Conservation (phyloP, 352 stramenopile species). For the Pythium grandisporangium region DNA sequence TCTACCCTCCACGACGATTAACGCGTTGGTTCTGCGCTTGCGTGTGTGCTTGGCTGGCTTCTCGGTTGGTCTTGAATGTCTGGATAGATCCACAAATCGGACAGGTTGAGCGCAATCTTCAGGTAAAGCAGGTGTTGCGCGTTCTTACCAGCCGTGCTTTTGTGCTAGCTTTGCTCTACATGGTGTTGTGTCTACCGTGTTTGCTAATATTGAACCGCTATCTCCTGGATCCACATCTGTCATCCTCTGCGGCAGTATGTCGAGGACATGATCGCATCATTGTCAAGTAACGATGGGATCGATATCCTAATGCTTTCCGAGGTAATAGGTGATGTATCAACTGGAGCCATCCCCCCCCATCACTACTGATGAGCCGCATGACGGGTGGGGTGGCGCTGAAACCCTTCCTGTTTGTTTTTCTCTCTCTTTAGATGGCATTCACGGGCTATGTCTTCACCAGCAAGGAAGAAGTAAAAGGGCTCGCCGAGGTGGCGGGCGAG, state of each 20-base stretch:
- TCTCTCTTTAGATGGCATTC: constrained; percentile 57
- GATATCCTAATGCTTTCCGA: constrained; percentile 76
- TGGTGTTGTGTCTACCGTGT: background rate
- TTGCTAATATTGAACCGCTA: background rate
- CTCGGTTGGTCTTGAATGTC: background rate
- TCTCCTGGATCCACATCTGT: no score
- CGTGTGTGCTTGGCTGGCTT: no score
- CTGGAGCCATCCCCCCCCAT: no score
- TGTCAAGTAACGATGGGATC: constrained; percentile 32
- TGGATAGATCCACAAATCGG: constrained; percentile 52
- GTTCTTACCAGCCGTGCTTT: background rate
- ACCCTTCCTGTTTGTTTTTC: background rate
- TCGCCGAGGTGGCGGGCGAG: constrained; percentile 47
- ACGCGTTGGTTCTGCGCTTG: no score
- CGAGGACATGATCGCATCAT: constrained; percentile 43
- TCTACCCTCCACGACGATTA: no score
- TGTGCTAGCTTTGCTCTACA: background rate
- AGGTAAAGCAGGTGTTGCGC: constrained; percentile 14
- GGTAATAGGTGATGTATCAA: no score
- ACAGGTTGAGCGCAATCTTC: constrained; percentile 61
- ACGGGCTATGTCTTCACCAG: constrained; percentile 74
- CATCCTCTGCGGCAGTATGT: constrained; percentile 34
- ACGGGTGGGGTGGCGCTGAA: background rate
- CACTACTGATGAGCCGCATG: background rate
- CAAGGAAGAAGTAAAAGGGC: constrained; percentile 33